These are phyloP conservation scores for Colletotrichum tropicale DNA, from an alignment of 2,329 filamentous ascomycete genomes.

Conservation along the genomic window DNA sequence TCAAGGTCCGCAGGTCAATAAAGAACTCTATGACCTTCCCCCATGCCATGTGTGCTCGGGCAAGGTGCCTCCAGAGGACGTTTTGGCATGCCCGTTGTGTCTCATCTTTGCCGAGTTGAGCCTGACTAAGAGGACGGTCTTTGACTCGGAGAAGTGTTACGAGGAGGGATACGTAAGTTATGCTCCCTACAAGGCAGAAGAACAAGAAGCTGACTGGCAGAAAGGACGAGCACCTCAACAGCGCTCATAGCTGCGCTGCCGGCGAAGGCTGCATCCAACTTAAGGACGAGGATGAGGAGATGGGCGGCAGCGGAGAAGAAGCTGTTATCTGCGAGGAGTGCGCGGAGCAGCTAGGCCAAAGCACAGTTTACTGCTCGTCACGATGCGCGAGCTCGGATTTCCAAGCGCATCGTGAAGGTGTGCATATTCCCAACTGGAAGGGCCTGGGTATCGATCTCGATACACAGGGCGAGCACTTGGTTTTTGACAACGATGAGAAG, in stretches of 20 bases:
- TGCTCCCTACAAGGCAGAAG: neutral
- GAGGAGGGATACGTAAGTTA: slow-evolving; percentile 44
- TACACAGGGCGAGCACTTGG: slow-evolving; percentile 26
- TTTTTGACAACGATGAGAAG: slow-evolving; percentile 21
- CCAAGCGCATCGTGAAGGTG: slow-evolving; percentile 39
- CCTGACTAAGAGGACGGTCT: slow-evolving; percentile 42
- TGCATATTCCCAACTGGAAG: slow-evolving; percentile 33
- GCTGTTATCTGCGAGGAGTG: slow-evolving; percentile 48
- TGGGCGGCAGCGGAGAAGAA: slow-evolving; percentile 31
- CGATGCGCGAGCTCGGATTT: slow-evolving; percentile 47
- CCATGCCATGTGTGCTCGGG: slow-evolving; percentile 44
- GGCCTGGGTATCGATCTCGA: slow-evolving; percentile 25
- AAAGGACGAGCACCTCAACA: slow-evolving; percentile 42
- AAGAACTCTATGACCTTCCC: slow-evolving; percentile 41
- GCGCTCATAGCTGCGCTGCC: slow-evolving; percentile 45
- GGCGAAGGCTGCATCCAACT: slow-evolving; percentile 44
- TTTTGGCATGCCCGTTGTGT: slow-evolving; percentile 49
- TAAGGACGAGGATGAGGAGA: slow-evolving; percentile 42
- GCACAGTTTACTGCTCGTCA: slow-evolving; percentile 45
- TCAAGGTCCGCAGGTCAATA: slow-evolving; percentile 29
- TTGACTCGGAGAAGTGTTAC: slow-evolving; percentile 49
- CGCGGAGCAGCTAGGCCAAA: slow-evolving; percentile 35
- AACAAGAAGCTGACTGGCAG: neutral
- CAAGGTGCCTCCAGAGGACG: slow-evolving; percentile 35
- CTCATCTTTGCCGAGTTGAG: slow-evolving; percentile 45